Conservation (phyloP, 169 alveolate genomes). For the Eimeria sp. region DNA sequence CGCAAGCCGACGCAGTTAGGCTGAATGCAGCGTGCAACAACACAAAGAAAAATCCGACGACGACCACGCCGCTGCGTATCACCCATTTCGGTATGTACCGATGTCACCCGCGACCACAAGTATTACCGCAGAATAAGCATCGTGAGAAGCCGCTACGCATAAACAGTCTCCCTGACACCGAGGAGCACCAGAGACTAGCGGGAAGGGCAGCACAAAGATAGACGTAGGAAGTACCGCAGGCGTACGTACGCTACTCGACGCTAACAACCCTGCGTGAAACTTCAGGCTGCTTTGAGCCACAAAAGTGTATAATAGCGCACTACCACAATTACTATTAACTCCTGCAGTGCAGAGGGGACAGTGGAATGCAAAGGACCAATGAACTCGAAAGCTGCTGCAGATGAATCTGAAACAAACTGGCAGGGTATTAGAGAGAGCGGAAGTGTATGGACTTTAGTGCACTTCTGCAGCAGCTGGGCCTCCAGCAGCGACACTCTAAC, state of each 20-base stretch:
- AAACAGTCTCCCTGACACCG: neutral
- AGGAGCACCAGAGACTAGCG: neutral
- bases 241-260: neutral
- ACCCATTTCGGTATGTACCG: neutral
- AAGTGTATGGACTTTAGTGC: neutral
- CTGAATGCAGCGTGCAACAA: neutral
- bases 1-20: constrained; percentile 11
- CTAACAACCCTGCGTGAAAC: neutral
- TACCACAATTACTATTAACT: neutral
- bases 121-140: neutral
- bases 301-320: neutral
- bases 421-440: neutral
- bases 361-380: neutral
- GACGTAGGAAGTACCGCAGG: too few relatives aligned
- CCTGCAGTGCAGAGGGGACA: neutral
- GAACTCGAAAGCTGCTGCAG: neutral
- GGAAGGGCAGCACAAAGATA: neutral
- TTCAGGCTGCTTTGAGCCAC: neutral
- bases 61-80: neutral
- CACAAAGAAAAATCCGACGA: neutral
- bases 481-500: neutral
- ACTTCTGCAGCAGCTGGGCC: neutral
- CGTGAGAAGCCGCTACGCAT: neutral
- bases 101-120: neutral
- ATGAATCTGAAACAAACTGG: neutral